Base-by-base conservation (phyloP, 2,329 filamentous ascomycete genomes). In the Colletotrichum sojae region DNA sequence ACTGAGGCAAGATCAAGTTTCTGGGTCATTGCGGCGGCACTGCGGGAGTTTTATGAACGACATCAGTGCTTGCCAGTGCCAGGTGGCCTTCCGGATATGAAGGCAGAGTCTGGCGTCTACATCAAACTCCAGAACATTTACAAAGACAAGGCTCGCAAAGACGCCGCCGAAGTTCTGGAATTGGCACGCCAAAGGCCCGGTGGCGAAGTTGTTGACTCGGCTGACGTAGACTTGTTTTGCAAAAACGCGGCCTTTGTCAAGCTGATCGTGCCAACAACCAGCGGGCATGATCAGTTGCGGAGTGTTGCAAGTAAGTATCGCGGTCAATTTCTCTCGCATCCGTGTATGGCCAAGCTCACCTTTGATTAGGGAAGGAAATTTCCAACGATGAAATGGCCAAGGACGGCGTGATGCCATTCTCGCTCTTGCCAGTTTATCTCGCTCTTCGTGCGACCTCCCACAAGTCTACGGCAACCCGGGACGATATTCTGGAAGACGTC, bases 201-300 rank as follows among this genome's bases (percentile, higher is more conserved):
- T 79, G 89, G 79, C 76, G 84, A 81, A 73, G 76, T 78, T 71
- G 86, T 97, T 65, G 86, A 92, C 54, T 84, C 89, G 52, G 88
- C 88, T 61, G 94, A 97, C 74, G 91, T 98, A 53, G 95, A 97
- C 76, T 85, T 92, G 43, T 98, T 98, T 80, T 98, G 95, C 87
- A 98, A 97, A 82, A 97, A 97, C 73, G 95, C 95, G 57, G 92
- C 93, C 54, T 96, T 97, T 78, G 92, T 97, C 77, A 97, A 96
- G 81, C 88, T 98, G 55, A 91, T 98, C 66, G 92, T 92, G 73
- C 83, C 84, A 53, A 77, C 80, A 57, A 77, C 77, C 54, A 77
- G 83, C 58, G 80, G 78, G 25, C 81, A 81, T 75, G 82, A 84
- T 68, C 82, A 81, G 46, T 80, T 90, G 22, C 80, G 85, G 69